Percentiles rank a stretch among this genome's conserved stretches.
phyloP scores from a whole-genome alignment of 192 early-diverging fungal species.

The Umbelopsis ramanniana region DNA sequence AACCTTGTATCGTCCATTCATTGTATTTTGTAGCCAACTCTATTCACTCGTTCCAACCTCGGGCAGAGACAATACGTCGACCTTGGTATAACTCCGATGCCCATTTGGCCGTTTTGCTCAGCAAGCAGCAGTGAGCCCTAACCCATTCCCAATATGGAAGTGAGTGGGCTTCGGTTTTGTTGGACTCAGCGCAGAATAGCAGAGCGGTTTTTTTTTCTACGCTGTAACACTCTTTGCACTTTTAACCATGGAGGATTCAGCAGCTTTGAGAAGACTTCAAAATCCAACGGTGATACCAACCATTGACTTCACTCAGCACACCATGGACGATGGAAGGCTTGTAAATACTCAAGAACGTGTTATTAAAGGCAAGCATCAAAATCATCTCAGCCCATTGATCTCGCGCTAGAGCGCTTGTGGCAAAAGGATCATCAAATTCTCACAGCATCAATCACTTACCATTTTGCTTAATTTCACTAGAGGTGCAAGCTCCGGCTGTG shows the following conservation, averaged over 20 bases:
- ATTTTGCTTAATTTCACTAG: slow-evolving; percentile 30
- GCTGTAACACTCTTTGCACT: not conserved
- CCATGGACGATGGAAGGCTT: slow-evolving; percentile 70
- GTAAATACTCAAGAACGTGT: slow-evolving; percentile 77
- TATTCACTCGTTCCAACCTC: too few relatives aligned
- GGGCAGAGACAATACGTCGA: too few relatives aligned
- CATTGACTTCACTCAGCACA: slow-evolving; percentile 83
- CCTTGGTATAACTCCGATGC: too few relatives aligned
- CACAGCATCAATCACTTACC: slow-evolving; percentile 11
- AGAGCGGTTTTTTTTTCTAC: not conserved
- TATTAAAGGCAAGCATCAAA: slow-evolving; percentile 67
- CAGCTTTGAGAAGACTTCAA: slow-evolving; percentile 40
- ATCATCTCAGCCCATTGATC: not conserved
- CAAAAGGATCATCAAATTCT: slow-evolving; percentile 6
- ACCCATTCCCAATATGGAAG: not conserved
- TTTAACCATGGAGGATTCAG: slow-evolving; percentile 13
- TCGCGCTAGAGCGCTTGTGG: not conserved
- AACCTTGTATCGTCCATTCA: too few relatives aligned
- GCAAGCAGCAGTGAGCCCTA: not conserved
- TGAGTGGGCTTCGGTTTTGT: not conserved
- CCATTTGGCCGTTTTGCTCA: too few relatives aligned
- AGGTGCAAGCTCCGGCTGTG: slow-evolving; percentile 60
- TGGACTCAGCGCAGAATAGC: not conserved
- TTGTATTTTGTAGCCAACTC: too few relatives aligned
- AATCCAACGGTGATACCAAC: slow-evolving; percentile 53